A percentile compares a stretch with the other conserved stretches of the same genome.
Evolutionary conservation across 768 basidiomycete genomes (phyloP).

Genomic region (Favolaschia claudopus): DNA sequence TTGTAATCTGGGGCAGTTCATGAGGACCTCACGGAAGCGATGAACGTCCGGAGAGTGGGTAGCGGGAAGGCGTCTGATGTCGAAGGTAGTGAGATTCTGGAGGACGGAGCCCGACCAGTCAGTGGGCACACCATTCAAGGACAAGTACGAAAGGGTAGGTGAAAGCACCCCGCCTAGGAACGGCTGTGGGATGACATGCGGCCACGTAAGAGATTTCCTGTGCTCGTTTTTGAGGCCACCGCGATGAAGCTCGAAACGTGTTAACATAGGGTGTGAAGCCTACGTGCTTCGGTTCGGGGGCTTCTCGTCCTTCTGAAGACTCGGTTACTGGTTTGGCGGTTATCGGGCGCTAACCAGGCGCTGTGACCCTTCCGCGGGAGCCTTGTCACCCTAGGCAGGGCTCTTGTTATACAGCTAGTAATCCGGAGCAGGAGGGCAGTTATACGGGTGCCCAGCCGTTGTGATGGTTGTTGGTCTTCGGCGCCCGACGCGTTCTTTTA

Average conservation of each 20-base stretch:
- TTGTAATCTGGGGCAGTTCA: slow-evolving; percentile 53
- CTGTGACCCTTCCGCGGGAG: too few relatives aligned
- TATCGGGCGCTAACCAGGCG: too few relatives aligned
- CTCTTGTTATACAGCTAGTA: too few relatives aligned
- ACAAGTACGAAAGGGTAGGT: slow-evolving; percentile 56
- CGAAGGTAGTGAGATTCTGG: slow-evolving; percentile 66
- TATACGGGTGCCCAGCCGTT: too few relatives aligned
- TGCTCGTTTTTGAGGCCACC: slow-evolving; percentile 41
- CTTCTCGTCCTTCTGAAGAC: too few relatives aligned
- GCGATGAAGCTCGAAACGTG: slow-evolving; percentile 73
- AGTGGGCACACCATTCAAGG: slow-evolving; percentile 66
- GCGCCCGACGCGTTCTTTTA: too few relatives aligned
- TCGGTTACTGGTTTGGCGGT: too few relatives aligned
- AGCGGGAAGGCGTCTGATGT: slow-evolving; percentile 69
- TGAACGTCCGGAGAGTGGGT: slow-evolving; percentile 55
- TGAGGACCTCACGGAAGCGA: slow-evolving; percentile 62
- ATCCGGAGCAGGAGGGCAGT: too few relatives aligned
- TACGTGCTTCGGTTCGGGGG: too few relatives aligned
- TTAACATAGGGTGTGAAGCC: too few relatives aligned
- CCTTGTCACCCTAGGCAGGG: too few relatives aligned
- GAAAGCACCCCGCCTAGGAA: slow-evolving; percentile 61
- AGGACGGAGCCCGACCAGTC: slow-evolving; percentile 62
- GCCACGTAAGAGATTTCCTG: slow-evolving; percentile 23
- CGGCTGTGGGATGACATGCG: slow-evolving; percentile 41
- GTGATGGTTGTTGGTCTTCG: too few relatives aligned